Evolutionary conservation across 2,329 filamentous ascomycete genomes (phyloP).

Genomic region (Ceratocystis variospora): DNA sequence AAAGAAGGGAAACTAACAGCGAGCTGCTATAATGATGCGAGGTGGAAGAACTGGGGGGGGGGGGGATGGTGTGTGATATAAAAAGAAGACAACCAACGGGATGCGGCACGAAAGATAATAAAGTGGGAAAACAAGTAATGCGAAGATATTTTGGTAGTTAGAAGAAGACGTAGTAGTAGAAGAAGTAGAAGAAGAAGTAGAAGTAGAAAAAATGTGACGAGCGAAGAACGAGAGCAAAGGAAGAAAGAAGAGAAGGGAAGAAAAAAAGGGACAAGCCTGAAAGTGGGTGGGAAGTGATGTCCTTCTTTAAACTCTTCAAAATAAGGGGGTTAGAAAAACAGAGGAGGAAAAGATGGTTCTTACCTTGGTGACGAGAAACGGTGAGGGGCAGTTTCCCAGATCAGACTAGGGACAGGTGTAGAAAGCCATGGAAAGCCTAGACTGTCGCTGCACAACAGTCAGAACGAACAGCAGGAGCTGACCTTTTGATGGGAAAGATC

Average conservation of each 20-base stretch:
- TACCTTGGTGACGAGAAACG: neutral
- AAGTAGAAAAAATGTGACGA: neutral
- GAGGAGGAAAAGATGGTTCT: neutral
- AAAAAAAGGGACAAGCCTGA: neutral
- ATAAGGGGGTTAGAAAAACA: neutral
- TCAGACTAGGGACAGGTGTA: neutral
- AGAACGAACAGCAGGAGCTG: conserved; percentile 1
- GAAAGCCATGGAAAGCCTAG: neutral
- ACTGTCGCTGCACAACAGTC: neutral
- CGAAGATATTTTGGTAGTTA: conserved; percentile 1
- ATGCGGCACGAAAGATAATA: conserved; percentile 6
- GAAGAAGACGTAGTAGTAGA: neutral
- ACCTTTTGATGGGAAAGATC: neutral
- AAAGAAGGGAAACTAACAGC: neutral
- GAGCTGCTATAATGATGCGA: conserved; percentile 9
- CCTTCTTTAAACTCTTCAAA: neutral
- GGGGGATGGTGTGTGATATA: neutral
- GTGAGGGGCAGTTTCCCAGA: neutral
- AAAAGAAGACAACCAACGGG: neutral
- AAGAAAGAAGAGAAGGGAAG: neutral
- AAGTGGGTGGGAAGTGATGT: neutral
- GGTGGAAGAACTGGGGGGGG: neutral
- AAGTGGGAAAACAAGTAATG: neutral
- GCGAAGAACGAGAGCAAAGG: neutral
- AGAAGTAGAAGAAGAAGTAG: neutral